Evolutionary conservation across 177 flowering plant genomes (phyloP), one percentile per base, ranked within the genome.

Genomic region (Vitis hybrid): DNA sequence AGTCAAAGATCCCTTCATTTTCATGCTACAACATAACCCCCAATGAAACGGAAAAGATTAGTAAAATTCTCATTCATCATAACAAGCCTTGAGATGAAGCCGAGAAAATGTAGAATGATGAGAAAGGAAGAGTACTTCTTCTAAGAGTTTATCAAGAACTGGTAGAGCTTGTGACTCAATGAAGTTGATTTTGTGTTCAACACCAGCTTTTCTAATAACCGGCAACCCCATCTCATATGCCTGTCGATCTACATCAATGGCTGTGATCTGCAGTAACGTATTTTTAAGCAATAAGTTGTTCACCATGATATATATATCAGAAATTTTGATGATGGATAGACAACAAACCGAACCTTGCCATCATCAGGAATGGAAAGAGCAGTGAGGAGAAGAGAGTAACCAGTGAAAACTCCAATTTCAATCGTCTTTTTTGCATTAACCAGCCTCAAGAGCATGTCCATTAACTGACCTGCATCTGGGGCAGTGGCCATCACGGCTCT

Each of bases 181-280:
- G 75, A 83, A 86, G 56, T 85, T 72, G 68, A 86, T 82, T 60
- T 88, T 86, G 70, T 86, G 78, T 31, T 76, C 83, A 0, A 86
- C 86, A 2, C 87, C 83, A 22, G 87, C 86, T 67, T 72, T 81
- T 56, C 55, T 60, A 4, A 87, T 80, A 33, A 80, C 10, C 1
- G 88, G 90, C 29, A 79, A 67, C 6, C 92, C 92, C 2, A 83
- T 66, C 58, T 88, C 84, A 70, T 74, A 88, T 11, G 81, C 16
- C 16, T 81, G 70, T 8, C 83, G 33, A 59, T 78, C 51, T n/a
- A 60, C 11, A 62, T 88, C 90, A 20, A 83, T 81, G 57, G 88
- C 90, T 26, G 56, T 69, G n/a, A 86, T 80, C 92, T 88, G 76
- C 69, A 76, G 33, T 5, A 50, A 48, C 10, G 7, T 5, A 10